Conservation (phyloP, 148 eudicot species). For the Salicornia ramosissima region DNA sequence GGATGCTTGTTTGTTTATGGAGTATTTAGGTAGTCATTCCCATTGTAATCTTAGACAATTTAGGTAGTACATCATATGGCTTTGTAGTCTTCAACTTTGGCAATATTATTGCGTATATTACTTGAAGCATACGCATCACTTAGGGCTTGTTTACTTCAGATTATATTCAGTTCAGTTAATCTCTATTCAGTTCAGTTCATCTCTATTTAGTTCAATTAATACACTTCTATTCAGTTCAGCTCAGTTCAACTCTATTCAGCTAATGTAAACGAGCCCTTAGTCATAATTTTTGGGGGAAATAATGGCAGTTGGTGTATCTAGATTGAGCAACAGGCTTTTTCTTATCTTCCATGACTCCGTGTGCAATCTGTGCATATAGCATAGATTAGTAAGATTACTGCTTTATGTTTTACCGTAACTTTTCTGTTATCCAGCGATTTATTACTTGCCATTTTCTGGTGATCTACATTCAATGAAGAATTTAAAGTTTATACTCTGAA, state of each 20-base stretch:
- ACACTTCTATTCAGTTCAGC: no score
- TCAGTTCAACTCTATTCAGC: no score
- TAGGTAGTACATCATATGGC: neutral
- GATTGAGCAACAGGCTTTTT: neutral
- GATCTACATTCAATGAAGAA: neutral
- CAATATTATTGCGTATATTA: neutral
- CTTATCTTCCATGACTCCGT: neutral
- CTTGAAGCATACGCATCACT: neutral
- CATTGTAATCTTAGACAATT: no score
- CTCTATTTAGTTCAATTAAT: no score
- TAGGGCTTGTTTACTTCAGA: no score
- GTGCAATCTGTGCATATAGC: neutral
- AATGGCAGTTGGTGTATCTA: neutral
- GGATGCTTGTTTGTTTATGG: no score
- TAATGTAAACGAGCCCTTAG: no score
- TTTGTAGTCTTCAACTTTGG: neutral
- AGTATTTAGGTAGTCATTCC: no score
- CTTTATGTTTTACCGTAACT: neutral
- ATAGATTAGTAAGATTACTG: neutral
- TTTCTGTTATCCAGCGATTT: neutral
- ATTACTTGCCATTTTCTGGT: neutral
- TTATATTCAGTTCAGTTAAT: no score
- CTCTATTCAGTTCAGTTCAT: no score
- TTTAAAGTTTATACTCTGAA: neutral
- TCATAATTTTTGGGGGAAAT: neutral